Percentiles rank a stretch among this genome's conserved stretches.
Conservation (phyloP, 768 basidiomycete genomes). For the Lentinula guzmanii region DNA sequence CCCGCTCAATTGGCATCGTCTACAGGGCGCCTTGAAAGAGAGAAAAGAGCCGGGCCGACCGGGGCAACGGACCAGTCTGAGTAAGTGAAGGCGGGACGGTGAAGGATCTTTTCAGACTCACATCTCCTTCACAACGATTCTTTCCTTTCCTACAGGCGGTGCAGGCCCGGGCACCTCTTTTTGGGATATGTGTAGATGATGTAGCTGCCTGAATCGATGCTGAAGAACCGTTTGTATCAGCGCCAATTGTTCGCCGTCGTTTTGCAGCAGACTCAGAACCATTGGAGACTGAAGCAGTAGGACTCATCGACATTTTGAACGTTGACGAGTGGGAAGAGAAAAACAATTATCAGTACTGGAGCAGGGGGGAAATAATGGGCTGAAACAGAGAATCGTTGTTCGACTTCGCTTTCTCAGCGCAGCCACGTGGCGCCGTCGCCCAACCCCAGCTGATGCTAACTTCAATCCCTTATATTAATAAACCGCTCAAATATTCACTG, state of each 20-base stretch:
- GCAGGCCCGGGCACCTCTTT: constrained; percentile 85
- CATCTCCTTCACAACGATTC: constrained; percentile 92
- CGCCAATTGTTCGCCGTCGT: constrained; percentile 46
- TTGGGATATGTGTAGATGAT: constrained; percentile 63
- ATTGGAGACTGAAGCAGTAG: constrained; percentile 51
- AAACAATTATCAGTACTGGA: not conserved
- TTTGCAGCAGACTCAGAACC: constrained; percentile 50
- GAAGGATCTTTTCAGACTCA: constrained; percentile 20
- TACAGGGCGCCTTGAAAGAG: constrained; percentile 70
- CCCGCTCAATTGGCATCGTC: constrained; percentile 80
- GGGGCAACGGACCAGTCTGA: constrained; percentile 61
- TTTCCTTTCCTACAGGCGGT: constrained; percentile 88
- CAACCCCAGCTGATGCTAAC: not conserved
- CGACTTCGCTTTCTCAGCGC: not conserved
- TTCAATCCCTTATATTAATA: no score
- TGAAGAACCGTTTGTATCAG: constrained; percentile 28
- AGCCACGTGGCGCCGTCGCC: not conserved
- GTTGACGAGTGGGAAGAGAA: not conserved
- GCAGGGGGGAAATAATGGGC: not conserved
- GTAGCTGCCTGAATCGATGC: constrained; percentile 23
- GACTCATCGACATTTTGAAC: constrained; percentile 59
- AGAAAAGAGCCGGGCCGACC: constrained; percentile 60
- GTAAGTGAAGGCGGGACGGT: constrained; percentile 18
- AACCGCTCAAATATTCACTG: no score
- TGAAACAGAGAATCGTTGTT: not conserved